Evolutionary conservation across 306 rosid species (phyloP), one percentile per base, ranked within the genome.

Genomic region (Dryas drummondii): DNA sequence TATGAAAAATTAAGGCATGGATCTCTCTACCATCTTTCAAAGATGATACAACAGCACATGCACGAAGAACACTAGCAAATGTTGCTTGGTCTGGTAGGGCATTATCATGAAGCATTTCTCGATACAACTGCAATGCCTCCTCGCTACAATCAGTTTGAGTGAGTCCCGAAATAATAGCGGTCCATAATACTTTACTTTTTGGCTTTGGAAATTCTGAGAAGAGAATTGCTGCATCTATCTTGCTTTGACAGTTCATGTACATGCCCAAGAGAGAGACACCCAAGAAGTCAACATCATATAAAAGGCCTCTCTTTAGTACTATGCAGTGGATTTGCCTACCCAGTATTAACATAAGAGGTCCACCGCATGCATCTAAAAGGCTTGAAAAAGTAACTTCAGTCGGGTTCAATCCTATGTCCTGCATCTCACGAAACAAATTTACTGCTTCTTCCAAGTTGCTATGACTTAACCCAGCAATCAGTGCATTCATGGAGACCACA

Each of bases 51-150:
- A 86, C 87, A 51, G 98, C 86, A 83, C 89, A 87, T 10, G 87
- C 85, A 50, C 85, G 85, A 81, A 93, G 91, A 70, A 88, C 84
- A 54, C 90, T 88, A 54, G 86, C 96, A 79, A 93, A 93, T 61
- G 94, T 87, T 57, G 98, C 98, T 83, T 92, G 96, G 80, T 92
- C 96, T 0, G 92, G 94, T 42, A 87, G 72, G 66, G 86, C 75
- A 77, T 82, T 75, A 80, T 86, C 78, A 61, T 71, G n/a, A 51
- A 76, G 94, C 98, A 92, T 88, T 74, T 86, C 69, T 64, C 16
- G 78, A 67, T 88, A 90, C 53, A 83, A 80, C 68, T 76, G 80
- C 70, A 90, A 66, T 77, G 96, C 94, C 80, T 81, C 84, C 17
- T 81, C 85, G 44, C 76, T 73, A 74, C 72, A 80, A 77, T 90